Base-by-base conservation (phyloP, 2,329 filamentous ascomycete genomes). In the Pseudocercospora vitis region DNA sequence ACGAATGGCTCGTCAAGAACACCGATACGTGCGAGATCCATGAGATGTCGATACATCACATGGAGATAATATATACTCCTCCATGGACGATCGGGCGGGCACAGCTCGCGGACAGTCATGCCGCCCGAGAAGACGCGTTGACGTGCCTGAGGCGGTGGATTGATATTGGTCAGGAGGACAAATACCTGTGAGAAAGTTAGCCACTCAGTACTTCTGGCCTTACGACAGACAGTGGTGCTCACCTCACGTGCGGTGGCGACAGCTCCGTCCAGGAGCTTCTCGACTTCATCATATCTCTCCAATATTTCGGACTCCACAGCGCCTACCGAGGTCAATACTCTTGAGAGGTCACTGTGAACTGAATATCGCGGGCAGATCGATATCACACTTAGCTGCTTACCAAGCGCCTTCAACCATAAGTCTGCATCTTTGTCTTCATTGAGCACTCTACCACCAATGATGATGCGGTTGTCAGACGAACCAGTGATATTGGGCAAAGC, bases 271-370 rank as follows among this genome's bases (percentile, higher is more conserved):
- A 97, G 78, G 64, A 92, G 87, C 37, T 83, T 81, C 79, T 94
- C 96, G 19, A 99, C 74, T 56, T 92, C 85, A 50, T 89, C 81
- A 65, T 96, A 95, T 69, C 95, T 88, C 53, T 84, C 80, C 61
- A 94, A 75, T 18, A 97, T 85, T 63, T 92, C 88, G 9, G 82
- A 79, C 67, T 97, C 90, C 2, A 97, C 78, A 1, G 79, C 76
- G 66, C 57, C 75, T 50, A 58, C 33, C 23, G 54, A 44, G 28
- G 58, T 62, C 46, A 68, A 63, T 35, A 65, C 57, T 24, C 58
- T 60, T 23, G 51, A 55, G 23, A 68, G 48, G 44, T 67, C 60
- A 44, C 56, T 61, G 9, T 56, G 51, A 33, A 57, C 55, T 8
- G 55, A 63, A 50, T 65, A 62, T 18, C 53, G 60, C 5, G 66